A percentile compares a stretch with the other conserved stretches of the same genome.
Evolutionary conservation across 1,284 basidiomycete species (phyloP).

Genomic region (Fomitopsis palustris): DNA sequence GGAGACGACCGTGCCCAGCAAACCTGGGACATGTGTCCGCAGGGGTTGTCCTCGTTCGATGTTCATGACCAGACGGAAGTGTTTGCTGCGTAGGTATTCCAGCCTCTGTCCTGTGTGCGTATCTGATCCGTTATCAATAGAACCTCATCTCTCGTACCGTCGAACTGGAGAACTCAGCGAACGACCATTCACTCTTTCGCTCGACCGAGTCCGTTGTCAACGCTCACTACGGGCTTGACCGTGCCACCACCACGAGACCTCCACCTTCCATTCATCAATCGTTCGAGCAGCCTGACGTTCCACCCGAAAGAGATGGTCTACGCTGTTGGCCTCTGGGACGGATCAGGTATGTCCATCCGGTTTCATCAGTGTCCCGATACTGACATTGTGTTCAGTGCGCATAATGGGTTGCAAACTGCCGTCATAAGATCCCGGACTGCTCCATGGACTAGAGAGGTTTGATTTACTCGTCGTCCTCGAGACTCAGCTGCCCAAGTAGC

Average conservation of each 20-base stretch:
- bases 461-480: conserved; percentile 3
- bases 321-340: conserved; percentile 69
- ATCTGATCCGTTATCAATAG: conserved; percentile 31
- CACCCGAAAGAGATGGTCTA: conserved; percentile 82
- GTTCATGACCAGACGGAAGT: conserved; percentile 85
- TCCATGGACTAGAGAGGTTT: neutral
- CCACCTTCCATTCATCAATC: conserved; percentile 58
- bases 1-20: conserved; percentile 59
- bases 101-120: neutral
- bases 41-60: conserved; percentile 83
- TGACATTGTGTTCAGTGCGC: conserved; percentile 31
- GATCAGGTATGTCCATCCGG: conserved; percentile 46
- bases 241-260: conserved; percentile 48
- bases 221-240: conserved; percentile 53
- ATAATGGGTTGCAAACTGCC: conserved; percentile 43
- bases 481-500: neutral
- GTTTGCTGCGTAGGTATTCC: conserved; percentile 74
- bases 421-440: conserved; percentile 9
- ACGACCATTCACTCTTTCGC: conserved; percentile 55
- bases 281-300: conserved; percentile 64
- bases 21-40: conserved; percentile 65
- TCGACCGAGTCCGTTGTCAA: conserved; percentile 40
- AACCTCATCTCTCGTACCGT: conserved; percentile 55
- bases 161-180: conserved; percentile 62
- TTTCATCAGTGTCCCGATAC: neutral